Conservation (phyloP, 1,284 basidiomycete species). For the Cronartium ribicola region DNA sequence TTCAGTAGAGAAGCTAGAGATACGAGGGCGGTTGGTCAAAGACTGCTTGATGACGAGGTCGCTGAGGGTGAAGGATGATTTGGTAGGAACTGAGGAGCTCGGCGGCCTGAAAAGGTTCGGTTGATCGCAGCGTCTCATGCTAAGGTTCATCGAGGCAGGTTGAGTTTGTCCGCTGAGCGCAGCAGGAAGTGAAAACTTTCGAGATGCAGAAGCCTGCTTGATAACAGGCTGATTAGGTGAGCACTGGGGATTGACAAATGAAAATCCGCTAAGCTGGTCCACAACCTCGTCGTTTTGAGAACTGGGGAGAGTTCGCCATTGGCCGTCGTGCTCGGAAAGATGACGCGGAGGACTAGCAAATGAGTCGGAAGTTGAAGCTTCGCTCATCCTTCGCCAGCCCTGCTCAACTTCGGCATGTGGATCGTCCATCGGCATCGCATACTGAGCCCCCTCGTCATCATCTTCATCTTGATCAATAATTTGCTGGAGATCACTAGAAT, state of each 20-base stretch:
- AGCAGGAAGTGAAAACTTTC: conserved; percentile 13
- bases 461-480: neutral
- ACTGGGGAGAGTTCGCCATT: conserved; percentile 9
- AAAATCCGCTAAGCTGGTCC: conserved; percentile 18
- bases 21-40: conserved; percentile 8
- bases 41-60: conserved; percentile 21
- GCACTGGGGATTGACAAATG: neutral
- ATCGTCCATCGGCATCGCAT: conserved; percentile 35
- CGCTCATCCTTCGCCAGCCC: conserved; percentile 24
- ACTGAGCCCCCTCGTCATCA: conserved; percentile 15
- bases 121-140: conserved; percentile 12
- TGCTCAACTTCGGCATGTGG: conserved; percentile 34
- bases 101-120: conserved; percentile 8
- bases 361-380: neutral
- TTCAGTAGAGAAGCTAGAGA: conserved; percentile 37
- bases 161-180: neutral
- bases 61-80: conserved; percentile 26
- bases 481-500: neutral
- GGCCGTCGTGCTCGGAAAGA: neutral
- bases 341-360: neutral
- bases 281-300: conserved; percentile 29
- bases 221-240: neutral
- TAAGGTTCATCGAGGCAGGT: neutral
- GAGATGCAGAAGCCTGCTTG: conserved; percentile 1
- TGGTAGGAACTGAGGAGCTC: conserved; percentile 7